Base-by-base conservation (phyloP, 306 rosid species). In the Chamaecrista fasciculata region DNA sequence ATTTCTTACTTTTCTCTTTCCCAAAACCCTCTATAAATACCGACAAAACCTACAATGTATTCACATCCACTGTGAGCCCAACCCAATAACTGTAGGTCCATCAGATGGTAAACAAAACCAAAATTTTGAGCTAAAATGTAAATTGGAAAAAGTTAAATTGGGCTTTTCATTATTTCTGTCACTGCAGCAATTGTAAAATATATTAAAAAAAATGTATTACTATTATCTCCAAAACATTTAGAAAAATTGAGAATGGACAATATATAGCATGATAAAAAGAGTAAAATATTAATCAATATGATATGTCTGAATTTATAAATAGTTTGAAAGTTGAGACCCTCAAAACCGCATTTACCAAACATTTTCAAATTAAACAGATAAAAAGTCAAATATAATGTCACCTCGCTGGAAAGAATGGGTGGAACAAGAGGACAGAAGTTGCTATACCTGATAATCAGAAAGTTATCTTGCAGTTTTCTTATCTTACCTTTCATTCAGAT, bases 81-180 rank as follows among this genome's bases (percentile, higher is more conserved):
- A n/a, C n/a, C n/a, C n/a, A n/a, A n/a, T n/a, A n/a, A n/a, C n/a
- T n/a, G n/a, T n/a, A n/a, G n/a, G n/a, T n/a, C n/a, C n/a, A n/a
- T n/a, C n/a, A n/a, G n/a, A n/a, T n/a, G 50, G 99, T 10, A 29
- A 58, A 55, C n/a, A 40, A 20, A 74, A 71, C 19, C 14, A 18
- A 60, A 66, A 61, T 37, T 60, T 57, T 50, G 34, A 51, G n/a
- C 79, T 24, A 46, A 21, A 50, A 36, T 47, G 37, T 26, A 36
- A 53, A 47, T 6, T 26, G 47, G 26, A 18, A 71, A 76, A 14
- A 52, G 26, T 12, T 20, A 80, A 18, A 26, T 23, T 33, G 24
- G 47, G 51, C 66, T 75, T 66, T 34, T n/a, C 23, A 50, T 36
- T 59, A 70, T 69, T 62, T 66, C 50, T 25, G 31, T 26, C 36